phyloP scores from a whole-genome alignment of 2,329 filamentous ascomycete species.

The Aspergillus tanneri region DNA sequence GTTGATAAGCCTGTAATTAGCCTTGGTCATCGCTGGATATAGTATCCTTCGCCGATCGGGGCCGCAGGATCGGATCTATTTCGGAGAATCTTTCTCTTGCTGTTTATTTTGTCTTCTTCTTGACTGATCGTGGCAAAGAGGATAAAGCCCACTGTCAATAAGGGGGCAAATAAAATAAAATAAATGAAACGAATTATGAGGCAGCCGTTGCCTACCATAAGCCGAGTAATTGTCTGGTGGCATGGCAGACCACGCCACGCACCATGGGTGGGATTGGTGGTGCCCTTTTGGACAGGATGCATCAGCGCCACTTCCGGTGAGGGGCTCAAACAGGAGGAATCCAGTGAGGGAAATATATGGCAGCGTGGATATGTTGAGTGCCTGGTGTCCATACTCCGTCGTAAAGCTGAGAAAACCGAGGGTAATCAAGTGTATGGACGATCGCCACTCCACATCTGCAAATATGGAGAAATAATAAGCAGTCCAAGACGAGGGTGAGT shows the following conservation, averaged over 20 bases:
- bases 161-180: constrained; percentile 10
- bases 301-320: constrained; percentile 9
- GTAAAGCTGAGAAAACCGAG: neutral
- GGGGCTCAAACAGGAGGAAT: constrained; percentile 1
- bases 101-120: neutral
- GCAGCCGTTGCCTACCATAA: neutral
- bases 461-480: neutral
- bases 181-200: neutral
- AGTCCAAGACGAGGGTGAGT: neutral
- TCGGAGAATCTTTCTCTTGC: neutral
- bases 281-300: constrained; percentile 16
- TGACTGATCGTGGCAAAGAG: too few species aligned
- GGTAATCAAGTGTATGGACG: neutral
- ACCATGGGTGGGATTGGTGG: constrained; percentile 4
- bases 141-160: too few species aligned
- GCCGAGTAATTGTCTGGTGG: neutral
- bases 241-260: constrained; percentile 9
- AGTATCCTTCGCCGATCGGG: constrained; percentile 9
- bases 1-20: constrained; percentile 29
- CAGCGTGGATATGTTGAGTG: too few species aligned
- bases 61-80: neutral
- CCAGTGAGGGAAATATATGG: constrained; percentile 8
- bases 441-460: neutral
- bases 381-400: neutral
- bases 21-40: constrained; percentile 27